Conservation (phyloP, 2,329 filamentous ascomycete genomes). For the Aspergillus japonicus region DNA sequence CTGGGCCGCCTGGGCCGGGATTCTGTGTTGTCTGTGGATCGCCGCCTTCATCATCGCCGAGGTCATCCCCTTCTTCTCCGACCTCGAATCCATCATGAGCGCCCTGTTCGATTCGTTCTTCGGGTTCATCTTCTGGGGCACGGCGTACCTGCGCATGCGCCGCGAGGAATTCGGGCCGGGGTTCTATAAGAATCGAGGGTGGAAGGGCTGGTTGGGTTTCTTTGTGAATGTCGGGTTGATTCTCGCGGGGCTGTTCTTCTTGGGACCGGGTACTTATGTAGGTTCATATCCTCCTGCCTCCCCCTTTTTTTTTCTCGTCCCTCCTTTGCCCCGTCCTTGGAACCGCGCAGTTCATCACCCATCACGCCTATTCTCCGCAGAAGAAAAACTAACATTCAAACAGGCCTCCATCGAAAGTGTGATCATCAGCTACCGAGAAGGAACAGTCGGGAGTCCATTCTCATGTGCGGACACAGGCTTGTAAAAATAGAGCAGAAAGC, state of each 20-base stretch:
- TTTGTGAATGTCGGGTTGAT: slow-evolving; percentile 72
- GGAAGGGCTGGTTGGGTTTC: slow-evolving; percentile 44
- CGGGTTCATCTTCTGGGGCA: slow-evolving; percentile 83
- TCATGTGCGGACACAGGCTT: slow-evolving; percentile 59
- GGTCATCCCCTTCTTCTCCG: slow-evolving; percentile 90
- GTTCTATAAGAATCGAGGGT: slow-evolving; percentile 43
- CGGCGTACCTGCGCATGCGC: slow-evolving; percentile 48
- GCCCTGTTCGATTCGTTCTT: slow-evolving; percentile 78
- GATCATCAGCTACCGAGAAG: slow-evolving; percentile 66
- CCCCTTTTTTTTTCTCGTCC: neutral
- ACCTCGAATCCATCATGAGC: slow-evolving; percentile 56
- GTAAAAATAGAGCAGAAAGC: slow-evolving; percentile 18
- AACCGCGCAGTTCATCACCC: no score
- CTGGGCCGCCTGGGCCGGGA: slow-evolving; percentile 75
- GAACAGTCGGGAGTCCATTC: slow-evolving; percentile 69
- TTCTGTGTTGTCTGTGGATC: slow-evolving; percentile 68
- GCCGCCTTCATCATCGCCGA: slow-evolving; percentile 89
- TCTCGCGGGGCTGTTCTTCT: slow-evolving; percentile 72
- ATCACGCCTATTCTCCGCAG: slow-evolving; percentile 27
- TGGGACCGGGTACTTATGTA: slow-evolving; percentile 76
- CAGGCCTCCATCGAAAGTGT: slow-evolving; percentile 46
- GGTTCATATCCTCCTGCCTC: slow-evolving; percentile 25
- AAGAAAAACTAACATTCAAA: slow-evolving; percentile 32
- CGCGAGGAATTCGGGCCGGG: slow-evolving; percentile 39
- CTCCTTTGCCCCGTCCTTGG: no score